Evolutionary conservation across 2,329 filamentous ascomycete species (phyloP).

Genomic region (Davidsoniella neocaledoniae): DNA sequence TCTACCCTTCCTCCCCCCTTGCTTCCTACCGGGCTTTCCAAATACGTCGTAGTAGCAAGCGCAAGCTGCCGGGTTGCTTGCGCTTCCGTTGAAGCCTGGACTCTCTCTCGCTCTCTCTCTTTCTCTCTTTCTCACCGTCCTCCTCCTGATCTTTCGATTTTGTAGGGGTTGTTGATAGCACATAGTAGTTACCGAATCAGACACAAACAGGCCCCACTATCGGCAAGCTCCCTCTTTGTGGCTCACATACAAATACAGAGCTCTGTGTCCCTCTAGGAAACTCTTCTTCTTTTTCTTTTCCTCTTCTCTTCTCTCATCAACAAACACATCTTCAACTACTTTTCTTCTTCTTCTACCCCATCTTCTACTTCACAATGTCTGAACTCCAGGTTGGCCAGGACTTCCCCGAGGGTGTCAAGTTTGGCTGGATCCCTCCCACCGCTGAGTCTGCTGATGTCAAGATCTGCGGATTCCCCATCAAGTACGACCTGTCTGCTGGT

Average conservation of each 20-base stretch:
- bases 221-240: not conserved
- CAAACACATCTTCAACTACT: not conserved
- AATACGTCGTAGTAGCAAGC: no score
- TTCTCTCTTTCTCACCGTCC: no score
- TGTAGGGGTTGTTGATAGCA: no score
- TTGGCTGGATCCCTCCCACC: slow-evolving; percentile 69
- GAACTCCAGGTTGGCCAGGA: slow-evolving; percentile 63
- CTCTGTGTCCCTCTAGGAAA: not conserved
- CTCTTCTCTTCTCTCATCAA: not conserved
- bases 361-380: slow-evolving; percentile 27
- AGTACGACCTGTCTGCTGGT: slow-evolving; percentile 66
- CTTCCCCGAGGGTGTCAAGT: slow-evolving; percentile 67
- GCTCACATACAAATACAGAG: slow-evolving; percentile 4
- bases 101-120: no score
- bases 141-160: no score
- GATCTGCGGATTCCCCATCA: slow-evolving; percentile 60
- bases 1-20: not conserved
- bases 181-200: not conserved
- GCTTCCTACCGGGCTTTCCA: no score
- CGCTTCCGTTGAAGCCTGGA: no score
- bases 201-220: not conserved
- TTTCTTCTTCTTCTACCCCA: slow-evolving; percentile 5
- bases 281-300: not conserved
- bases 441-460: slow-evolving; percentile 51
- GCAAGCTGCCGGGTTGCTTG: no score